Percentiles rank a stretch among this genome's conserved stretches.
Evolutionary conservation across 1,284 basidiomycete species (phyloP).

Genomic region (Golubevia sp.): DNA sequence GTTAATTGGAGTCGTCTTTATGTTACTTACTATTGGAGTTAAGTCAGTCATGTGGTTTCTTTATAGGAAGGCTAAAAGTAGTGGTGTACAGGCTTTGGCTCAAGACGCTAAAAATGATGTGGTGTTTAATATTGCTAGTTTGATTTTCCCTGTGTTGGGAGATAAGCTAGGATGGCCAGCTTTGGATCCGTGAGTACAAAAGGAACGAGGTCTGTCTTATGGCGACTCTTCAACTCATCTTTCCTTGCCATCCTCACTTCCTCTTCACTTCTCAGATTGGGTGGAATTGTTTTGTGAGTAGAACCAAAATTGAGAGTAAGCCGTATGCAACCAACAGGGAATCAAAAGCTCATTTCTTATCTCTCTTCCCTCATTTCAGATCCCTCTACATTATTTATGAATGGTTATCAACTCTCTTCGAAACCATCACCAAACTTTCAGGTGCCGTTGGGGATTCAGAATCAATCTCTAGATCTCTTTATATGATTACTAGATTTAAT

Average conservation of each 20-base stretch:
- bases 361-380: neutral
- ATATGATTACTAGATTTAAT: constrained; percentile 52
- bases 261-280: no score
- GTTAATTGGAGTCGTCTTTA: constrained; percentile 48
- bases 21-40: constrained; percentile 56
- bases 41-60: constrained; percentile 59
- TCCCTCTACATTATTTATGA: constrained; percentile 56
- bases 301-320: no score
- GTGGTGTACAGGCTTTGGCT: constrained; percentile 51
- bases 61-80: constrained; percentile 45
- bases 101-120: constrained; percentile 60
- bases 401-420: constrained; percentile 47
- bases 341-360: no score
- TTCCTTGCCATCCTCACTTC: no score
- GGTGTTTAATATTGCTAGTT: constrained; percentile 54
- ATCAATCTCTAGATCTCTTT: constrained; percentile 46
- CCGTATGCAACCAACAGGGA: no score
- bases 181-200: constrained; percentile 54
- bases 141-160: constrained; percentile 54
- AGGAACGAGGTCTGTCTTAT: no score
- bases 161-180: constrained; percentile 36
- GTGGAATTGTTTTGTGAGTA: constrained; percentile 13
- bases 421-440: constrained; percentile 47
- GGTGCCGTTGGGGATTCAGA: constrained; percentile 38
- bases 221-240: no score